Evolutionary conservation across 108 stramenopile species (phyloP).

Genomic region (Epipyxis sp.): DNA sequence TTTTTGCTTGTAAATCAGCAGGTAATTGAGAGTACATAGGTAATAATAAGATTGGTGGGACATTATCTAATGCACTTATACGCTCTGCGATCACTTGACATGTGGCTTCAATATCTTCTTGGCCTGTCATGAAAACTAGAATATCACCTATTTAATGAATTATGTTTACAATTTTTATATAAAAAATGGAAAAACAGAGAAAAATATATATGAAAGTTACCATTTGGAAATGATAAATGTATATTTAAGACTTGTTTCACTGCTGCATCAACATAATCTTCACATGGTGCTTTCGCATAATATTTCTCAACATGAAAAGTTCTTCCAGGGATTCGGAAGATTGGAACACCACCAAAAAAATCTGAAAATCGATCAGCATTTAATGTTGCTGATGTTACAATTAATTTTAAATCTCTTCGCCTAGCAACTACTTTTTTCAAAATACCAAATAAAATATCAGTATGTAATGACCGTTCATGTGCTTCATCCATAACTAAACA

Average conservation of each 20-base stretch:
- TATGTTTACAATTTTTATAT: no score
- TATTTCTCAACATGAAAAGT: slow-evolving; percentile 93
- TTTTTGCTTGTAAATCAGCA: slow-evolving; percentile 94
- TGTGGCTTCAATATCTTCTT: slow-evolving; percentile 97
- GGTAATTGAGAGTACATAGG: slow-evolving; percentile 99
- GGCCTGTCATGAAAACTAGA: slow-evolving; percentile 98
- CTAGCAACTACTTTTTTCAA: slow-evolving; percentile 83
- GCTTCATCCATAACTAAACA: slow-evolving; percentile 97
- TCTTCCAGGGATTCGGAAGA: slow-evolving; percentile 88
- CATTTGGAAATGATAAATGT: slow-evolving; percentile 89
- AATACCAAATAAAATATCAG: slow-evolving; percentile 96
- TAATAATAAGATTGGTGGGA: slow-evolving; percentile 84
- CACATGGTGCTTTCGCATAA: slow-evolving; percentile 78
- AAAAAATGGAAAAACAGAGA: no score
- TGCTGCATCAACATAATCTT: slow-evolving; percentile 97
- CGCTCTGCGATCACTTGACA: slow-evolving; percentile 89
- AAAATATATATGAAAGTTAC: no score
- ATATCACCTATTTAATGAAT: slow-evolving; percentile 99
- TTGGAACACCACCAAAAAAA: slow-evolving; percentile 91
- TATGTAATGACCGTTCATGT: slow-evolving; percentile 90
- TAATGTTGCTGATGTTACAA: slow-evolving; percentile 95
- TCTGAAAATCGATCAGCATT: slow-evolving; percentile 85
- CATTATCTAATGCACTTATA: slow-evolving; percentile 70
- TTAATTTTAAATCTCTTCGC: slow-evolving; percentile 88
- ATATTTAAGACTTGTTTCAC: slow-evolving; percentile 95